Percentiles rank a stretch among this genome's conserved stretches.
phyloP scores from a whole-genome alignment of 2,329 filamentous ascomycete species.

The Alternaria sp. region DNA sequence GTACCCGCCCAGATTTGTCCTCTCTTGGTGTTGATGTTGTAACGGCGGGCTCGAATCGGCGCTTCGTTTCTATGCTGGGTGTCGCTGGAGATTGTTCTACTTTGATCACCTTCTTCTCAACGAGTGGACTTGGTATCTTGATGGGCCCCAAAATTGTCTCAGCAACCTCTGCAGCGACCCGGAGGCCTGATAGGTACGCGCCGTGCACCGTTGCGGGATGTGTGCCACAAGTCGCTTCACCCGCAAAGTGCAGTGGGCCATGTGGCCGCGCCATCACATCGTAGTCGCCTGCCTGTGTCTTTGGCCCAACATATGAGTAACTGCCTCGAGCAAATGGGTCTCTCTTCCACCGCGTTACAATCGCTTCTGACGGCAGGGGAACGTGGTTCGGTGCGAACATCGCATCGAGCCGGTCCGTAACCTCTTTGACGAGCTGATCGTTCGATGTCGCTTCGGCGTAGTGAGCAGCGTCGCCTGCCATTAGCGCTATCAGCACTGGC shows the following conservation, averaged over 20 bases:
- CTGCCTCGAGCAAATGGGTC: slow-evolving; percentile 92
- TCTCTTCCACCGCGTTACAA: slow-evolving; percentile 91
- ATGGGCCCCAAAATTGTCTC: slow-evolving; percentile 84
- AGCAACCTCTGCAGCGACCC: slow-evolving; percentile 86
- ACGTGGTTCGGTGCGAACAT: slow-evolving; percentile 73
- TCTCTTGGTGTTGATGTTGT: slow-evolving; percentile 12
- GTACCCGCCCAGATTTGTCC: slow-evolving; percentile 34
- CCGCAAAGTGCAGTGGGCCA: slow-evolving; percentile 92
- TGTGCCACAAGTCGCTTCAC: slow-evolving; percentile 93
- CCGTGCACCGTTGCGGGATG: slow-evolving; percentile 97
- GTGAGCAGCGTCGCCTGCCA: slow-evolving; percentile 94
- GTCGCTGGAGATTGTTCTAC: slow-evolving; percentile 27
- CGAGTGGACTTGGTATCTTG: slow-evolving; percentile 74
- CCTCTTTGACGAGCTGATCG: slow-evolving; percentile 78
- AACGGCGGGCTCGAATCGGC: slow-evolving; percentile 32
- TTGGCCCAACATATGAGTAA: slow-evolving; percentile 90
- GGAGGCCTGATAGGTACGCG: slow-evolving; percentile 90
- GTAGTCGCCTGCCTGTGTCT: slow-evolving; percentile 86
- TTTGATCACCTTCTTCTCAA: slow-evolving; percentile 66
- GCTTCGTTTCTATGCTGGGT: slow-evolving; percentile 31
- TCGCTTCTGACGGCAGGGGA: slow-evolving; percentile 80
- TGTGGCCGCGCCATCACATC: slow-evolving; percentile 86
- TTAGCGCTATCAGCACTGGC: slow-evolving; percentile 84
- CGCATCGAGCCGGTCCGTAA: slow-evolving; percentile 77
- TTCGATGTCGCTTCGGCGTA: slow-evolving; percentile 83